Evolutionary conservation across 495 filamentous ascomycete species (phyloP), one percentile per base, ranked within the genome.

Genomic region (Lasiosphaeria hispida): DNA sequence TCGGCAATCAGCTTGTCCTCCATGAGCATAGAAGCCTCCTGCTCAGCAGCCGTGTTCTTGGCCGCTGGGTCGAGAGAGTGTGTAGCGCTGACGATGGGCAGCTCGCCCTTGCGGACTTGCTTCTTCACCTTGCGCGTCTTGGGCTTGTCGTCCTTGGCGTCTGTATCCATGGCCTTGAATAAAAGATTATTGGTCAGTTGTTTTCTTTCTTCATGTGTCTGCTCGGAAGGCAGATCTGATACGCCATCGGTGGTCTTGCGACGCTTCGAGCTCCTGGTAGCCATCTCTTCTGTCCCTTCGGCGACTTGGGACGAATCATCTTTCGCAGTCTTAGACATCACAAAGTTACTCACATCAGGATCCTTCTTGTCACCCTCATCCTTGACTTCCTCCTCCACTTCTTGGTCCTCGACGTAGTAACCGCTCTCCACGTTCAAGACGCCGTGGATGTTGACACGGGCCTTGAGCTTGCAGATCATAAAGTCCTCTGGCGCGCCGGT

Each of bases 381-480:
- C 71, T 81, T 83, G 57, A 96, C 77, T 60, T 92, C 91, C 78
- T 97, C 94, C 78, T 99, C 94, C 58, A 99, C 85, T 73, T 99
- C 94, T 67, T 96, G 85, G 64, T 99, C 94, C 80, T 99, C 94
- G 52, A 99, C 94, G 67, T 89, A 97, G 79, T 97, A 99, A 53
- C 92, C 94, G 53, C 87, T 91, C 80, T 97, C 94, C 10, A 99
- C 89, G 69, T 97, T 97, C 59, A 99, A 80, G 51, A 97, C 85
- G 69, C 94, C 94, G 77, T 97, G 93, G 61, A 97, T 82, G 78
- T 99, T 99, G 45, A 99, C 84, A 51, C 94, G 85, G 36, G 95
- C 95, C 84, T 99, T 99, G 55, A 99, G 86, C 81, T 99, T 99
- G 87, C 94, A 99, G 66, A 99, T 96, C 91, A 96, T 96, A 72